Evolutionary conservation across 2,329 filamentous ascomycete genomes (phyloP).

Genomic region (Clarireedia hainanense): DNA sequence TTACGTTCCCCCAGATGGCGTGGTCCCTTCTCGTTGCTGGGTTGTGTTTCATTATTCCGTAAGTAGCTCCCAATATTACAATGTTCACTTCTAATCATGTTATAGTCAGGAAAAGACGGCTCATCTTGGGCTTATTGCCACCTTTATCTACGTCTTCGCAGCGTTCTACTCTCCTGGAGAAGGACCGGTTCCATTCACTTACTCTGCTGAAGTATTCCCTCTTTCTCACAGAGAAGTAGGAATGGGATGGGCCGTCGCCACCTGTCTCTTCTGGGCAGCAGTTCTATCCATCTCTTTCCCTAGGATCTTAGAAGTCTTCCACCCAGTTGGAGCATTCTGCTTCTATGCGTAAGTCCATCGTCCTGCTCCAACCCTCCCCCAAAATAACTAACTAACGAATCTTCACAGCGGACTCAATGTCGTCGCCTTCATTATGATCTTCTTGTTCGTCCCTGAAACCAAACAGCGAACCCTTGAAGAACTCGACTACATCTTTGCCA

Average conservation of each 20-base stretch:
- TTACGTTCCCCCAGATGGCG: constrained; percentile 60
- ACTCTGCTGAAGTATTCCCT: constrained; percentile 55
- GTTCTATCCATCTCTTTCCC: constrained; percentile 50
- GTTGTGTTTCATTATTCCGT: constrained; percentile 45
- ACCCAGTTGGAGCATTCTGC: constrained; percentile 38
- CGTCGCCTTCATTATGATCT: constrained; percentile 46
- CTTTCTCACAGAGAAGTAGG: constrained; percentile 55
- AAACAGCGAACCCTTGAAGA: constrained; percentile 37
- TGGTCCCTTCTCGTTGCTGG: constrained; percentile 55
- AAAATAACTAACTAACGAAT: not conserved
- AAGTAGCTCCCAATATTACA: constrained; percentile 14
- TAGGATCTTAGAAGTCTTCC: constrained; percentile 16
- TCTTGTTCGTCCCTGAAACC: constrained; percentile 49
- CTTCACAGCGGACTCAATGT: constrained; percentile 38
- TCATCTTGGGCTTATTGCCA: constrained; percentile 45
- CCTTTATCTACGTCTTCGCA: constrained; percentile 57
- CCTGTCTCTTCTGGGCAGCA: constrained; percentile 49
- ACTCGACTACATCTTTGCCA: constrained; percentile 41
- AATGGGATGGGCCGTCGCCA: constrained; percentile 55
- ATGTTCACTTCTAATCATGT: not conserved
- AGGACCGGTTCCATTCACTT: constrained; percentile 53
- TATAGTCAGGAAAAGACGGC: constrained; percentile 20
- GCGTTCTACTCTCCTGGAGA: constrained; percentile 59
- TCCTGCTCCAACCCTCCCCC: not conserved
- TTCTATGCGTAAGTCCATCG: constrained; percentile 36